Evolutionary conservation across 1,284 basidiomycete genomes (phyloP).

Genomic region (Blastosporella zonata): DNA sequence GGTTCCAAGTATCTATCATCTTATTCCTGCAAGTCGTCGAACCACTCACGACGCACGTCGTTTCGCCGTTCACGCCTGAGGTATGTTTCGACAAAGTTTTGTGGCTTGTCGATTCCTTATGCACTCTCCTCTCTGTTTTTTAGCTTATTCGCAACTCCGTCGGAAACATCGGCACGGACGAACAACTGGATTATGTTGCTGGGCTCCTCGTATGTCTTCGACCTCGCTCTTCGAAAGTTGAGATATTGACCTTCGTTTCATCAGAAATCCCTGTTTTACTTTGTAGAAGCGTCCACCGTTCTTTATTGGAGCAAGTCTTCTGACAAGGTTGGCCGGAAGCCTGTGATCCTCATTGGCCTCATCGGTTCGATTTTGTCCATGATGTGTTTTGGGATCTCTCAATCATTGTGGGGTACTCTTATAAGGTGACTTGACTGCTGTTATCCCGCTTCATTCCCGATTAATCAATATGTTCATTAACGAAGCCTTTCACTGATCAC

Average conservation of each 20-base stretch:
- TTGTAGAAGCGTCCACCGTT: conserved; percentile 37
- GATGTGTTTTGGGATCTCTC: conserved; percentile 62
- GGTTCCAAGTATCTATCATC: conserved; percentile 22
- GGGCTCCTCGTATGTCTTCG: conserved; percentile 18
- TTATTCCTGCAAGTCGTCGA: conserved; percentile 19
- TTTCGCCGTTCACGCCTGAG: conserved; percentile 19
- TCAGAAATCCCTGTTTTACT: conserved; percentile 19
- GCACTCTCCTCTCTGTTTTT: not conserved
- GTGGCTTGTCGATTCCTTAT: not conserved
- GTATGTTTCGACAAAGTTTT: conserved; percentile 1
- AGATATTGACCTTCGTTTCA: not conserved
- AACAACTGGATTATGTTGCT: conserved; percentile 22
- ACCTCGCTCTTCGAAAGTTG: not conserved
- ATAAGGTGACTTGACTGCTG: conserved; percentile 36
- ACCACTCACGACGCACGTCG: conserved; percentile 16
- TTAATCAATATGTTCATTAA: not conserved
- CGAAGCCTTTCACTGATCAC: conserved; percentile 13
- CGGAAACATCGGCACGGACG: conserved; percentile 18
- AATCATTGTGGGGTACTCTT: conserved; percentile 53
- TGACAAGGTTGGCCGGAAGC: conserved; percentile 63
- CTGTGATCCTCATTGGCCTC: conserved; percentile 58
- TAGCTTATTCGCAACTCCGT: conserved; percentile 19
- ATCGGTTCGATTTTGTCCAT: conserved; percentile 57
- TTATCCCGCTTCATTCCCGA: not conserved
- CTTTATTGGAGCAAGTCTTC: conserved; percentile 68